Evolutionary conservation across 1,284 basidiomycete species (phyloP).

Genomic region (Thecaphora frezii): DNA sequence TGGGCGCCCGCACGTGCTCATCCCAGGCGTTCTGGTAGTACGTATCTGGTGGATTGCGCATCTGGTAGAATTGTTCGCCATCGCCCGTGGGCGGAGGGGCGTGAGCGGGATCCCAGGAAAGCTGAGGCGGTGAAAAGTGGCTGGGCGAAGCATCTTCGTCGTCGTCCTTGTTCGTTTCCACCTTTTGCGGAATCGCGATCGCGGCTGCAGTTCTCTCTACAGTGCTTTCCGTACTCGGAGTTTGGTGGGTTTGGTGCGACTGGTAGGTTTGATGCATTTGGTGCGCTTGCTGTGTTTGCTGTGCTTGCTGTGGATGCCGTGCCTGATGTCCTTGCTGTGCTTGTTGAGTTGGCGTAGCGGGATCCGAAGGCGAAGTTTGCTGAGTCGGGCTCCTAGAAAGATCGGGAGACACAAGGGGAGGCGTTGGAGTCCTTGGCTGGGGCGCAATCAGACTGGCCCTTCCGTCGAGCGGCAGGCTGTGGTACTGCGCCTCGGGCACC

Average conservation of each 20-base stretch:
- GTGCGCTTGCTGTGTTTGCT: no score
- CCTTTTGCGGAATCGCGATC: no score
- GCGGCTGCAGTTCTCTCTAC: no score
- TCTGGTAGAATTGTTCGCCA: constrained; percentile 58
- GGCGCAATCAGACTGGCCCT: constrained; percentile 79
- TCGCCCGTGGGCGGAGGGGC: constrained; percentile 61
- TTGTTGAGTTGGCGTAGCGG: no score
- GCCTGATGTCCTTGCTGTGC: no score
- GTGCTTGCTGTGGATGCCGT: no score
- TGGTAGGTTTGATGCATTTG: no score
- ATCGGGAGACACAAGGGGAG: no score
- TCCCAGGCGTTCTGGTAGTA: constrained; percentile 64
- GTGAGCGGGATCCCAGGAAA: constrained; percentile 62
- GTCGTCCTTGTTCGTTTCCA: no score
- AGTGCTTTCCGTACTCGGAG: no score
- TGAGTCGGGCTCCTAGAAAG: constrained; percentile 32
- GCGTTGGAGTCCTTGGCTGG: constrained; percentile 57
- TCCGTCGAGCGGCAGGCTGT: constrained; percentile 78
- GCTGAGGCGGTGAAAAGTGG: constrained; percentile 47
- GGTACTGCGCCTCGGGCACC: constrained; percentile 69
- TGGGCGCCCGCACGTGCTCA: constrained; percentile 33
- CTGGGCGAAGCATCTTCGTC: constrained; percentile 26
- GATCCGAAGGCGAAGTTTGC: no score
- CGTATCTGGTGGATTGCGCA: constrained; percentile 61
- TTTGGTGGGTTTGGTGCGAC: no score